Conservation (phyloP, 148 eudicot species). For the Chenopodium berlandieri region DNA sequence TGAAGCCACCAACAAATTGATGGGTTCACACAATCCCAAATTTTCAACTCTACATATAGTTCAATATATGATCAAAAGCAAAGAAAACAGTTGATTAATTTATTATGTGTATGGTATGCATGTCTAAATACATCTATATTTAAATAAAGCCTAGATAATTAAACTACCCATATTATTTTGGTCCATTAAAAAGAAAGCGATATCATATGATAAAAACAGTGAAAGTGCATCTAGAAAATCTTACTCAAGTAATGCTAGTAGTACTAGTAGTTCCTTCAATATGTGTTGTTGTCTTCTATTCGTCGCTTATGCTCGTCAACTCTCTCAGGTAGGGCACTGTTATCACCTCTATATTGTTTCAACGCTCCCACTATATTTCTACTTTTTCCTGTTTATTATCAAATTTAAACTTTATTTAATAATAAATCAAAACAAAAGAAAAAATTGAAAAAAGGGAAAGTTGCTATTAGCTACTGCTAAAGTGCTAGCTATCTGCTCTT, state of each 20-base stretch:
- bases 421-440: not conserved
- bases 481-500: not conserved
- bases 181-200: not conserved
- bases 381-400: not conserved
- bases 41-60: not conserved
- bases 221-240: conserved; percentile 14
- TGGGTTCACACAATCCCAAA: not conserved
- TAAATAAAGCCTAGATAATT: not conserved
- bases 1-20: no score
- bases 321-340: conserved; percentile 23
- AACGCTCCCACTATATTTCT: conserved; percentile 11
- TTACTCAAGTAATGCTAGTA: conserved; percentile 7
- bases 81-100: not conserved
- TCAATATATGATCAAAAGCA: no score
- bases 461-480: not conserved
- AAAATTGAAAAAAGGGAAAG: conserved; percentile 4
- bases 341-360: not conserved
- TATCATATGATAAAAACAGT: not conserved
- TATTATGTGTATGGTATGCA: not conserved
- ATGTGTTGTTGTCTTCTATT: conserved; percentile 12
- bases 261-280: not conserved
- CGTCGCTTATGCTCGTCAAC: conserved; percentile 19
- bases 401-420: not conserved
- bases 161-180: not conserved
- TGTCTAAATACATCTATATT: not conserved